Percentiles rank a stretch among this genome's conserved stretches.
Conservation (phyloP, 2,329 filamentous ascomycete genomes). For the Didymellaceae sp. region DNA sequence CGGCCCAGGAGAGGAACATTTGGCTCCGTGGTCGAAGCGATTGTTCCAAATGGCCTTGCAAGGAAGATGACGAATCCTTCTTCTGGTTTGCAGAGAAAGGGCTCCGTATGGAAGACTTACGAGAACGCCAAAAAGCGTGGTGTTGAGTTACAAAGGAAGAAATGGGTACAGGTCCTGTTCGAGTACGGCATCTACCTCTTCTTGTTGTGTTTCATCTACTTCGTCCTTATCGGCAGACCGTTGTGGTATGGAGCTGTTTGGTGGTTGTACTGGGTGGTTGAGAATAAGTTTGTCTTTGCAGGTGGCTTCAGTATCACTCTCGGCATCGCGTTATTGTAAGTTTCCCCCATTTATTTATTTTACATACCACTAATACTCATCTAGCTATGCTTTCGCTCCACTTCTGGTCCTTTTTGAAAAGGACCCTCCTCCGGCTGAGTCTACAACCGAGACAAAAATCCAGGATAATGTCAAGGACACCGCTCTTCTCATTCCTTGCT, state of each 20-base stretch:
- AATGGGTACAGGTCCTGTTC: constrained; percentile 48
- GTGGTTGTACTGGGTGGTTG: constrained; percentile 53
- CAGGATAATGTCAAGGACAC: constrained; percentile 45
- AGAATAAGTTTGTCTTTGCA: constrained; percentile 49
- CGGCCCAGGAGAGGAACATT: constrained; percentile 21
- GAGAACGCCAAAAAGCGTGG: constrained; percentile 35
- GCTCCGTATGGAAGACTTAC: constrained; percentile 28
- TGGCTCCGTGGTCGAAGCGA: constrained; percentile 23
- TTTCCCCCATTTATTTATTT: background rate
- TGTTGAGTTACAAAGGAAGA: constrained; percentile 35
- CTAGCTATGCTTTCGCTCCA: constrained; percentile 34
- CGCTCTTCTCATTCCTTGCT: constrained; percentile 57
- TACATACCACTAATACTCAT: background rate
- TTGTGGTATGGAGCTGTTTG: constrained; percentile 56
- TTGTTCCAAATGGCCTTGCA: constrained; percentile 24
- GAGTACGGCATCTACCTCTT: constrained; percentile 50
- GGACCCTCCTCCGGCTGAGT: constrained; percentile 33
- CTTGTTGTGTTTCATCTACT: constrained; percentile 51
- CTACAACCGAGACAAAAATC: constrained; percentile 30
- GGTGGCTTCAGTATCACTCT: constrained; percentile 53
- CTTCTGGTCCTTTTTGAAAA: constrained; percentile 45
- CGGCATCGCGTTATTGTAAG: constrained; percentile 46
- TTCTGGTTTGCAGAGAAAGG: constrained; percentile 18
- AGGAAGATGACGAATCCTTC: constrained; percentile 27
- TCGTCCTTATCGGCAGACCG: constrained; percentile 55